Evolutionary conservation across 2,329 filamentous ascomycete species (phyloP).

Genomic region (Blastomyces silverae): DNA sequence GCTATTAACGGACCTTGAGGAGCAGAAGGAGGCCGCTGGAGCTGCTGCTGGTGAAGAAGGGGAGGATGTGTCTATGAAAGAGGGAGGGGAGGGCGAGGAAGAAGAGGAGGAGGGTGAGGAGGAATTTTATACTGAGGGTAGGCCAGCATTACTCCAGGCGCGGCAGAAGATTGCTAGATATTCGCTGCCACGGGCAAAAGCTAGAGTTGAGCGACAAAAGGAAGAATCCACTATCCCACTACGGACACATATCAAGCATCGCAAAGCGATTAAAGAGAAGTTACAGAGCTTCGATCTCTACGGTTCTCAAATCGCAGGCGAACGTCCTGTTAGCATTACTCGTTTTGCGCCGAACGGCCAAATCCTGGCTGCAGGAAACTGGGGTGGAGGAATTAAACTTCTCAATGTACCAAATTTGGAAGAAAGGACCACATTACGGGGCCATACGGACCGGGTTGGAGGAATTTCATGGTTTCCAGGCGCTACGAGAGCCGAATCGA

Average conservation of each 20-base stretch:
- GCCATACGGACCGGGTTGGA: slow-evolving; percentile 82
- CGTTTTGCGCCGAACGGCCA: slow-evolving; percentile 82
- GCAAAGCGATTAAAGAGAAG: slow-evolving; percentile 79
- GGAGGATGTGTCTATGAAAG: slow-evolving; percentile 48
- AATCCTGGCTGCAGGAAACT: slow-evolving; percentile 81
- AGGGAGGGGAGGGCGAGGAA: slow-evolving; percentile 44
- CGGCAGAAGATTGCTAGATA: slow-evolving; percentile 73
- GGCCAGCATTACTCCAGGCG: slow-evolving; percentile 64
- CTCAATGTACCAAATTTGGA: slow-evolving; percentile 77
- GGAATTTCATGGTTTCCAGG: slow-evolving; percentile 87
- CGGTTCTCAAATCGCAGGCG: slow-evolving; percentile 85
- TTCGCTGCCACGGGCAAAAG: slow-evolving; percentile 74
- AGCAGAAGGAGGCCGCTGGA: slow-evolving; percentile 47
- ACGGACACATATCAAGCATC: slow-evolving; percentile 84
- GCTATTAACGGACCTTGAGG: slow-evolving; percentile 65
- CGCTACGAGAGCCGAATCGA: slow-evolving; percentile 64
- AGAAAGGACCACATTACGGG: slow-evolving; percentile 66
- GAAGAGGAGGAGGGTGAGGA: slow-evolving; percentile 71
- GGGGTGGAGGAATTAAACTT: slow-evolving; percentile 82
- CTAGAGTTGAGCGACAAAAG: slow-evolving; percentile 68
- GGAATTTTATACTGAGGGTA: slow-evolving; percentile 89
- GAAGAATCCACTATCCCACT: slow-evolving; percentile 75
- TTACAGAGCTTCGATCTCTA: slow-evolving; percentile 81
- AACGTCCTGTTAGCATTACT: slow-evolving; percentile 84
- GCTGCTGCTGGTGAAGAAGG: slow-evolving; percentile 49